Evolutionary conservation across 108 stramenopile species (phyloP).

Genomic region (Pseudonitzschia multistriata): DNA sequence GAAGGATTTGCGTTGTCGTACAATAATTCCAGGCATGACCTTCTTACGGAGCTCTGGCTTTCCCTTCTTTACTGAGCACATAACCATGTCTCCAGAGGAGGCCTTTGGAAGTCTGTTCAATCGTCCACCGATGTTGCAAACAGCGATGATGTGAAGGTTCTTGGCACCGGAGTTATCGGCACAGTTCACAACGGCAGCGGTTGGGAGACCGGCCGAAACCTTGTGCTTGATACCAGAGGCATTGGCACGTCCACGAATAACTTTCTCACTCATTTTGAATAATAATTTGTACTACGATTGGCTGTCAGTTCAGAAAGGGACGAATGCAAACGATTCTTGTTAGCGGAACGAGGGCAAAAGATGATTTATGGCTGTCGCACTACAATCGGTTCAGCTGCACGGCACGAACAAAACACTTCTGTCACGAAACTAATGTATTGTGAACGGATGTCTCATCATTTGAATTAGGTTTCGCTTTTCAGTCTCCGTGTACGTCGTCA

Average conservation of each 20-base stretch:
- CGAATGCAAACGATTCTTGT: background rate
- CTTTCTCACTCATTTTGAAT: slow-evolving; percentile 61
- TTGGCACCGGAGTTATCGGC: slow-evolving; percentile 99
- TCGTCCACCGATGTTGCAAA: slow-evolving; percentile 97
- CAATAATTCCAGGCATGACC: slow-evolving; percentile 97
- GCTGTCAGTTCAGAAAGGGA: background rate
- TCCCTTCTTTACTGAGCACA: slow-evolving; percentile 99
- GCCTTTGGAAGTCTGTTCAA: slow-evolving; percentile 98
- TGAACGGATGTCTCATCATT: too few relatives aligned
- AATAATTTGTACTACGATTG: background rate
- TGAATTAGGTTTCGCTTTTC: background rate
- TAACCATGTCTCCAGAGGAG: slow-evolving; percentile 97
- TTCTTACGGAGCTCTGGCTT: slow-evolving; percentile 99
- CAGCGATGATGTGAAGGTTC: slow-evolving; percentile 97
- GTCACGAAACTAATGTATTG: too few relatives aligned
- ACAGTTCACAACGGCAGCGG: slow-evolving; percentile 98
- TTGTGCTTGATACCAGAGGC: slow-evolving; percentile 98
- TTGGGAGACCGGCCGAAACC: slow-evolving; percentile 98
- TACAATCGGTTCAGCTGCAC: too few relatives aligned
- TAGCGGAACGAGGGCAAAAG: too few relatives aligned
- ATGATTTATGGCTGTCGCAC: too few relatives aligned
- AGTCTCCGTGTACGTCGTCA: background rate
- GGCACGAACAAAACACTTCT: too few relatives aligned
- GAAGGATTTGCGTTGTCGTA: slow-evolving; percentile 99
- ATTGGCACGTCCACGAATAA: slow-evolving; percentile 77